Evolutionary conservation across 129 eudicot species (phyloP).

Genomic region (Flaveria robusta): DNA sequence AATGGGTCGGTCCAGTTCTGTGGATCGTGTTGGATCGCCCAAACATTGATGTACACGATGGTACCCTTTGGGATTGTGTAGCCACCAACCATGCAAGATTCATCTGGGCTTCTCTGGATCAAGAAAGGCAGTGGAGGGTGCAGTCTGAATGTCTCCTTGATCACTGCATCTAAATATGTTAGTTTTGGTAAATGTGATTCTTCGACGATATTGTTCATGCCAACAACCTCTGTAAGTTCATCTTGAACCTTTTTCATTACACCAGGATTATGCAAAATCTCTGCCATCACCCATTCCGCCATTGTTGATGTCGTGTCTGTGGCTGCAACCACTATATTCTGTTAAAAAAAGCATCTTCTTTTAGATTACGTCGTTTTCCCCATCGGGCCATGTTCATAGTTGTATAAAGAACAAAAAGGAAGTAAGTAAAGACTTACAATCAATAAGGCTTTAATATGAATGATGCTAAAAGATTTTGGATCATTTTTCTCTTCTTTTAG

Average conservation of each 20-base stretch:
- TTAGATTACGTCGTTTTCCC: background rate
- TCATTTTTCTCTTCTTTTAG: conserved; percentile 30
- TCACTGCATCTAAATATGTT: conserved; percentile 40
- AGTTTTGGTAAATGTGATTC: conserved; percentile 41
- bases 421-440: conserved; percentile 22
- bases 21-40: conserved; percentile 50
- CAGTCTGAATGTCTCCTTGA: conserved; percentile 48
- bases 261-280: conserved; percentile 31
- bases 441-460: conserved; percentile 45
- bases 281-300: conserved; percentile 48
- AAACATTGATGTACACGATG: conserved; percentile 29
- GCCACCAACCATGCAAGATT: conserved; percentile 40
- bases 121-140: conserved; percentile 43
- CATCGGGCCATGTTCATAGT: background rate
- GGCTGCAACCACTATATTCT: conserved; percentile 40
- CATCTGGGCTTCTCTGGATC: conserved; percentile 33
- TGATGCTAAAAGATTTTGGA: conserved; percentile 33
- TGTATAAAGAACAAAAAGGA: background rate
- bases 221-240: conserved; percentile 41
- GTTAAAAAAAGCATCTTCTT: background rate
- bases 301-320: conserved; percentile 46
- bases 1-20: conserved; percentile 46
- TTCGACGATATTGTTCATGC: conserved; percentile 35
- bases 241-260: conserved; percentile 34
- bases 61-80: conserved; percentile 44